Evolutionary conservation across 192 early-diverging fungal genomes (phyloP).

Genomic region (Polychytrium aggregatum): DNA sequence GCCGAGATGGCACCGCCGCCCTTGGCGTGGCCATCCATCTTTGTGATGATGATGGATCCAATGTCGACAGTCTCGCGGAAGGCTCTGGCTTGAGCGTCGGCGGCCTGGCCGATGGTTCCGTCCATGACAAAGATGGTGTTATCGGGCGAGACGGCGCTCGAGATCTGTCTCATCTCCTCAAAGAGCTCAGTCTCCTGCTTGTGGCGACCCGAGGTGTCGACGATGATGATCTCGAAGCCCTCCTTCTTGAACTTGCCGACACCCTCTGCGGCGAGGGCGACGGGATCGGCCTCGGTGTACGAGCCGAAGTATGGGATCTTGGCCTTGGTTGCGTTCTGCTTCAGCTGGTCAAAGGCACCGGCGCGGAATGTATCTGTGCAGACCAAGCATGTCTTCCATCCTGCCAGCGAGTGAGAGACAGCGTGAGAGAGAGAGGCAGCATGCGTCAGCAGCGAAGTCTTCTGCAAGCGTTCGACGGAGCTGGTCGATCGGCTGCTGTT

Average conservation of each 20-base stretch:
- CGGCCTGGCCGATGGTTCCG: conserved; percentile 95
- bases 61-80: conserved; percentile 87
- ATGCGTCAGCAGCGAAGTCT: too few species aligned
- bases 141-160: conserved; percentile 71
- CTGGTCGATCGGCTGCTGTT: too few species aligned
- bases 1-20: conserved; percentile 98
- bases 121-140: conserved; percentile 97
- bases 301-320: conserved; percentile 93
- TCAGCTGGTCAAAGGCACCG: conserved; percentile 96
- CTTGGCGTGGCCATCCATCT: conserved; percentile 97
- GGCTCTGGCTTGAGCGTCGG: conserved; percentile 81
- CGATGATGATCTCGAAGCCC: conserved; percentile 91
- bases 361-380: conserved; percentile 97
- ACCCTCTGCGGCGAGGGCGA: conserved; percentile 80
- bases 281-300: conserved; percentile 89
- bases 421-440: too few species aligned
- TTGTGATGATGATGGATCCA: conserved; percentile 94
- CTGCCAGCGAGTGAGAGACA: too few species aligned
- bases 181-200: conserved; percentile 91
- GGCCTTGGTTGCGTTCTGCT: conserved; percentile 95
- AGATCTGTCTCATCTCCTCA: conserved; percentile 93
- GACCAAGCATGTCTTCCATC: conserved; percentile 82
- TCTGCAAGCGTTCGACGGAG: too few species aligned
- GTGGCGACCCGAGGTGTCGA: conserved; percentile 96
- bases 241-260: conserved; percentile 88